A percentile compares a stretch with the other conserved stretches of the same genome.
Evolutionary conservation across 306 rosid genomes (phyloP).

Genomic region (Malus sylvestris): DNA sequence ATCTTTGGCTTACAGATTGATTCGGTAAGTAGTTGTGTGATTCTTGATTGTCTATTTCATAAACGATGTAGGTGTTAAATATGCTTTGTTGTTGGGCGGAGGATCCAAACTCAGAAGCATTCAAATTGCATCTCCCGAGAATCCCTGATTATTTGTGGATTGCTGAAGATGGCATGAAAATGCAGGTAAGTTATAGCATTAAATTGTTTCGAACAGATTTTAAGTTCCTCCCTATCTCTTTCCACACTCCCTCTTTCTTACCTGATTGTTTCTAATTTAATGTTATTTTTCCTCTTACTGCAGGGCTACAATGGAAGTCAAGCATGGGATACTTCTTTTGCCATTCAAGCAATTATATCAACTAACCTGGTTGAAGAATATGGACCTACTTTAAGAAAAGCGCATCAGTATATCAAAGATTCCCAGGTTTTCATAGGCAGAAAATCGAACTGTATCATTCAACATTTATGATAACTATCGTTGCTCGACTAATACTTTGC

Average conservation of each 20-base stretch:
- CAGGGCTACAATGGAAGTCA: constrained; percentile 93
- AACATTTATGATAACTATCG: neutral
- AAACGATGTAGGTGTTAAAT: constrained; percentile 64
- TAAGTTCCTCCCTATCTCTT: neutral
- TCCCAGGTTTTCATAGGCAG: constrained; percentile 34
- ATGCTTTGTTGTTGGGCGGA: constrained; percentile 92
- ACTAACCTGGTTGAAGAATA: constrained; percentile 47
- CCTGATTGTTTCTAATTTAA: neutral
- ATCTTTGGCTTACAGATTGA: neutral
- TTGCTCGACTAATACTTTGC: neutral
- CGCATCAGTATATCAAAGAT: constrained; percentile 46
- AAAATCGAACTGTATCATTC: neutral
- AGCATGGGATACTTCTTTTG: constrained; percentile 74
- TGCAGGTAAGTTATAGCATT: constrained; percentile 47
- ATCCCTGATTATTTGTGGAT: constrained; percentile 68
- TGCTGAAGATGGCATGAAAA: constrained; percentile 97
- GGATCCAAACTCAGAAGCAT: constrained; percentile 80
- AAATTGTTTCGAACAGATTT: neutral
- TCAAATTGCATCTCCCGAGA: constrained; percentile 82
- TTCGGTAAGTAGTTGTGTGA: neutral
- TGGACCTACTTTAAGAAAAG: constrained; percentile 51
- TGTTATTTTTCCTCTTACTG: constrained; percentile 5
- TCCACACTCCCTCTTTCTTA: neutral
- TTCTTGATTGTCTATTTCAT: constrained; percentile 13
- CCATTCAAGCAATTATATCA: constrained; percentile 66